Percentiles rank a stretch among this genome's conserved stretches.
These are phyloP conservation scores for Fistulinella cinereoalba DNA, from an alignment of 1,284 basidiomycete species.

Conservation along the genomic window DNA sequence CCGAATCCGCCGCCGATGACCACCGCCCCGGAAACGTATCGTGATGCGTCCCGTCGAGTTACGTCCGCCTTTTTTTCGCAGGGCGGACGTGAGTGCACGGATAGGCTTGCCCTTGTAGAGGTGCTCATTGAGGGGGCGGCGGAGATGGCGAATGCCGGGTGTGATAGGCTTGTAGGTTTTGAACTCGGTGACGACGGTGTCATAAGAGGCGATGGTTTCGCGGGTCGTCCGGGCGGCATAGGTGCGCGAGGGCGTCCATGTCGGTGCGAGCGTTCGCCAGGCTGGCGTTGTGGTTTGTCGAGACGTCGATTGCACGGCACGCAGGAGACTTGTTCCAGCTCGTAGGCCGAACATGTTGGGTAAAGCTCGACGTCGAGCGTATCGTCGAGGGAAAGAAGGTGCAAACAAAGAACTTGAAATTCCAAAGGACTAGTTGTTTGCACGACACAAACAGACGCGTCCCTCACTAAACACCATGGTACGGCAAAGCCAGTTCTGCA, in stretches of 20 bases:
- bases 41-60: constrained; percentile 85
- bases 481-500: background rate
- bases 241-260: constrained; percentile 18
- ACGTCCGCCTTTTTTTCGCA: constrained; percentile 84
- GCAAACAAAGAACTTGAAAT: no score
- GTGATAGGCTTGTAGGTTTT: constrained; percentile 91
- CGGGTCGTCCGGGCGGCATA: constrained; percentile 35
- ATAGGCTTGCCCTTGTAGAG: constrained; percentile 83
- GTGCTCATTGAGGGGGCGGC: constrained; percentile 78
- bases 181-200: constrained; percentile 54
- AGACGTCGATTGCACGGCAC: constrained; percentile 4
- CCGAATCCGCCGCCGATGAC: constrained; percentile 85
- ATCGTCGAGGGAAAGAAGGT: no score
- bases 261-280: background rate
- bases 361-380: no score
- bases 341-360: constrained; percentile 20
- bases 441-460: constrained; percentile 35
- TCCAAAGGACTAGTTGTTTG: no score
- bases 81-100: constrained; percentile 79
- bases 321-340: constrained; percentile 13
- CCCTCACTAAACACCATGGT: constrained; percentile 24
- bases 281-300: constrained; percentile 1
- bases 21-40: constrained; percentile 88
- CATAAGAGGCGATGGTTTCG: constrained; percentile 29
- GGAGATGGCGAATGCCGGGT: constrained; percentile 84